Evolutionary conservation across 345 rosid genomes (phyloP), one percentile per base, ranked within the genome.

Genomic region (Hypericum androsaemum): DNA sequence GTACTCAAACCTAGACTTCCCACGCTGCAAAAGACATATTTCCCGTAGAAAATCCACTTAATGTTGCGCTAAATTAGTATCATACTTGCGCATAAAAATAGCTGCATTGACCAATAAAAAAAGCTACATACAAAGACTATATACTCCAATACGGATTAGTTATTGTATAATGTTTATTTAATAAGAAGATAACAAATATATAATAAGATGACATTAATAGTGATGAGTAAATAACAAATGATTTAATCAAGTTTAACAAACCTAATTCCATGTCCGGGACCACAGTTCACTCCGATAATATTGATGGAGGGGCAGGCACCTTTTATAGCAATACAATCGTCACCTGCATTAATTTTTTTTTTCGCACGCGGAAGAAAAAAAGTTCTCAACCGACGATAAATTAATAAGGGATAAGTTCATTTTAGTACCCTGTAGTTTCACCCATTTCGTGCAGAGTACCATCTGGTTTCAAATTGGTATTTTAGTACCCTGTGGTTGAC

Each of bases 221-320:
- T 22, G 32, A 22, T 22, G 32, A 22, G 4, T 22, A 22, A 22
- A 22, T 22, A 13, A 9, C 12, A 14, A 0, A 12, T 38, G 3
- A 6, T 54, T 14, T 6, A 38, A 6, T 15, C 11, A 4, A 11
- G 4, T 7, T 32, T 41, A 10, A 41, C 10, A 12, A 6, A 68
- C 74, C 74, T 73, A 7, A 68, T 73, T 5, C 77, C 77, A 54
- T 73, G 77, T 8, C 74, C 71, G 0, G 74, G 77, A 9, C 74
- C 77, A 14, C 77, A 73, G 0, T 5, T 7, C 10, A 64, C 22
- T 0, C 52, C 50, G 6, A 40, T 37, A 12, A 68, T 47, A 39
- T 64, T 53, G 6, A 73, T 55, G 0, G 28, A 8, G 22, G 53
- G 60, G 3, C 59, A 50, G 0, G 57, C 65, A 0, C 47, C 48